Percentiles rank a stretch among this genome's conserved stretches.
Conservation (phyloP, 129 eudicot genomes). For the Helianthus annuus region DNA sequence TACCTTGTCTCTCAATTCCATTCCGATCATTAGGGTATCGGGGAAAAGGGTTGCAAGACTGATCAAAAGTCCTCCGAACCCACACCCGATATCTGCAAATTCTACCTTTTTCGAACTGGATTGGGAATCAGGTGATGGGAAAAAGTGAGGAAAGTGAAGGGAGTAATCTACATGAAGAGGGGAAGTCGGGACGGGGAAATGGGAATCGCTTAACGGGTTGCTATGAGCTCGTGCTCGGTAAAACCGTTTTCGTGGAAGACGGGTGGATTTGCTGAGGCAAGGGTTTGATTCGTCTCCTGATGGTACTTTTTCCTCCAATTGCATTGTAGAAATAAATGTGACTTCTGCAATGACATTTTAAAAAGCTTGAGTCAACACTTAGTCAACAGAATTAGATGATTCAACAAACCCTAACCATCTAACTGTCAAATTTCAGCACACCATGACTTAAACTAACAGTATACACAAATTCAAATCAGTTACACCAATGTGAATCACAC, state of each 20-base stretch:
- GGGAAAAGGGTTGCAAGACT: slow-evolving; percentile 87
- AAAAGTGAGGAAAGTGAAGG: slow-evolving; percentile 41
- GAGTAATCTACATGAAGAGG: slow-evolving; percentile 73
- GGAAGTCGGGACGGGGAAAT: slow-evolving; percentile 83
- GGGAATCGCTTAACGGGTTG: slow-evolving; percentile 95
- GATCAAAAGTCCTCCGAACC: slow-evolving; percentile 89
- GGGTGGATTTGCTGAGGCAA: slow-evolving; percentile 65
- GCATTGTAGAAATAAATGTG: slow-evolving; percentile 26
- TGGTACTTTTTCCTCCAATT: slow-evolving; percentile 29
- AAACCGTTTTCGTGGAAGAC: slow-evolving; percentile 86
- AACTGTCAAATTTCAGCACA: too few species aligned
- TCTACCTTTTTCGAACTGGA: slow-evolving; percentile 46
- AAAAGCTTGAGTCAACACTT: not conserved
- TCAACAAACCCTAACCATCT: not conserved
- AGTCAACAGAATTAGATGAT: not conserved
- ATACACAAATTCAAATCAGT: not conserved
- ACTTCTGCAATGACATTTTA: not conserved
- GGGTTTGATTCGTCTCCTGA: slow-evolving; percentile 12
- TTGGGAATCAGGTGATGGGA: slow-evolving; percentile 34
- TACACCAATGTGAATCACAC: not conserved
- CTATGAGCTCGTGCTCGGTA: slow-evolving; percentile 98
- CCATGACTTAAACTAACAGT: too few species aligned
- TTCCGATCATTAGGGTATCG: slow-evolving; percentile 82
- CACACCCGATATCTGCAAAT: slow-evolving; percentile 95
- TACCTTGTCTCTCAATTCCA: slow-evolving; percentile 93